Percentiles rank a stretch among this genome's conserved stretches.
Conservation (phyloP, 176 grass and related monocot species). For the Musa troglodytarum region DNA sequence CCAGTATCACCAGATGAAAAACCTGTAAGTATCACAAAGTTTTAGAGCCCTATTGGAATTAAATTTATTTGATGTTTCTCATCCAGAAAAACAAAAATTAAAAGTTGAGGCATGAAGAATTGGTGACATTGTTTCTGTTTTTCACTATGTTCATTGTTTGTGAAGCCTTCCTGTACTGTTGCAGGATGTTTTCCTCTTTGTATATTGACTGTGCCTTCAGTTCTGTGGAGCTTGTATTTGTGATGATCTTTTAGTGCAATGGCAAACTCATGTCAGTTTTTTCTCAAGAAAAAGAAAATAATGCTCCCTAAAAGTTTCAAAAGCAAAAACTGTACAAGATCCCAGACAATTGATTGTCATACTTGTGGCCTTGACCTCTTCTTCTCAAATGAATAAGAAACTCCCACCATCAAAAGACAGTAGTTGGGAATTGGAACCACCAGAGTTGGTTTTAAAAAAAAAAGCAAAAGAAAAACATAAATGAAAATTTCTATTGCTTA, state of each 20-base stretch:
- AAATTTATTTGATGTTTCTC: too few species aligned
- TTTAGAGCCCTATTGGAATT: too few species aligned
- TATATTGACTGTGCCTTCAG: background rate
- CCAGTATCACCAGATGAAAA: constrained; percentile 66
- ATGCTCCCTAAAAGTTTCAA: background rate
- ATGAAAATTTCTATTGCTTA: too few species aligned
- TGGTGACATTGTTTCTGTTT: background rate
- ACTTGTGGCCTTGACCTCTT: too few species aligned
- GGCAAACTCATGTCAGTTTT: too few species aligned
- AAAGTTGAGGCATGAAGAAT: background rate
- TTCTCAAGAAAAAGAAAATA: background rate
- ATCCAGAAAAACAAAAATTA: too few species aligned
- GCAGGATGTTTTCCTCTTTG: background rate
- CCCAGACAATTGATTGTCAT: background rate
- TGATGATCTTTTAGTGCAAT: too few species aligned
- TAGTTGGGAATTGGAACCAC: background rate
- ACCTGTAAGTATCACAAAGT: constrained; percentile 36
- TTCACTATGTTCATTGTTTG: too few species aligned
- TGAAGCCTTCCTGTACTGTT: background rate
- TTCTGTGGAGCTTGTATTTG: too few species aligned
- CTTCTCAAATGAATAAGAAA: background rate
- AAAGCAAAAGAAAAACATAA: too few species aligned
- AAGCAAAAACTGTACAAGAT: background rate
- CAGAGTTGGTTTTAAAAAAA: background rate
- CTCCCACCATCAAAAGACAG: background rate